phyloP scores from a whole-genome alignment of 2,329 filamentous ascomycete species.

The Phoma herbarum region DNA sequence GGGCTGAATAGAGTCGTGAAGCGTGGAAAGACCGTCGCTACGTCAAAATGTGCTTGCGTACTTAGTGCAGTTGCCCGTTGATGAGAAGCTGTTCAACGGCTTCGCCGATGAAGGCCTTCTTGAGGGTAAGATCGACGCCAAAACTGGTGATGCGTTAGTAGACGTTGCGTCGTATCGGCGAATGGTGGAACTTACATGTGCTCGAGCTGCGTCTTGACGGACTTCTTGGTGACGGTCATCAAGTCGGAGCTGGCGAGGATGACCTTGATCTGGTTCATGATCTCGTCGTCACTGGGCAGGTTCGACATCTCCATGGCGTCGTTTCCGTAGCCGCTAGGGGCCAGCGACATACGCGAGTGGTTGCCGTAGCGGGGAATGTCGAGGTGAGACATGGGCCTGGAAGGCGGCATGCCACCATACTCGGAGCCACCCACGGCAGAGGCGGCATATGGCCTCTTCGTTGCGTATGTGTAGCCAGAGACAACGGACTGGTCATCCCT shows the following conservation, averaged over 20 bases:
- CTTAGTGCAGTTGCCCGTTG: constrained; percentile 20
- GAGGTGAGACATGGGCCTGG: constrained; percentile 67
- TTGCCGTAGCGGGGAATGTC: constrained; percentile 62
- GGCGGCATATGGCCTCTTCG: constrained; percentile 71
- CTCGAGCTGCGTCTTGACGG: constrained; percentile 92
- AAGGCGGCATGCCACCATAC: constrained; percentile 67
- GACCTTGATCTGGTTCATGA: constrained; percentile 92
- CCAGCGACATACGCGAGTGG: constrained; percentile 61
- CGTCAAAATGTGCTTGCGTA: neutral
- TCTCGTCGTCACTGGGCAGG: constrained; percentile 85
- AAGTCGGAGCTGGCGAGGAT: constrained; percentile 91
- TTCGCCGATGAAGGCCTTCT: constrained; percentile 82
- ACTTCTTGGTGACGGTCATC: constrained; percentile 99
- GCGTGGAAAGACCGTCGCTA: constrained; percentile 19
- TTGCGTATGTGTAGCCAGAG: constrained; percentile 94
- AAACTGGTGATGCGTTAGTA: constrained; percentile 61
- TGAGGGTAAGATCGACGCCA: constrained; percentile 82
- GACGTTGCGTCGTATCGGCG: neutral
- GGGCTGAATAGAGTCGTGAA: constrained; percentile 23
- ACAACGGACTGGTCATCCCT: constrained; percentile 83
- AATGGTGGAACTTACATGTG: constrained; percentile 60
- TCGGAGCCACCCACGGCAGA: constrained; percentile 60
- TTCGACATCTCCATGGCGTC: constrained; percentile 73
- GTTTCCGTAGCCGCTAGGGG: constrained; percentile 62
- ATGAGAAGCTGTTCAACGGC: constrained; percentile 42